A percentile compares a stretch with the other conserved stretches of the same genome.
Conservation (phyloP, 2,329 filamentous ascomycete genomes). For the Cercospora canescens region DNA sequence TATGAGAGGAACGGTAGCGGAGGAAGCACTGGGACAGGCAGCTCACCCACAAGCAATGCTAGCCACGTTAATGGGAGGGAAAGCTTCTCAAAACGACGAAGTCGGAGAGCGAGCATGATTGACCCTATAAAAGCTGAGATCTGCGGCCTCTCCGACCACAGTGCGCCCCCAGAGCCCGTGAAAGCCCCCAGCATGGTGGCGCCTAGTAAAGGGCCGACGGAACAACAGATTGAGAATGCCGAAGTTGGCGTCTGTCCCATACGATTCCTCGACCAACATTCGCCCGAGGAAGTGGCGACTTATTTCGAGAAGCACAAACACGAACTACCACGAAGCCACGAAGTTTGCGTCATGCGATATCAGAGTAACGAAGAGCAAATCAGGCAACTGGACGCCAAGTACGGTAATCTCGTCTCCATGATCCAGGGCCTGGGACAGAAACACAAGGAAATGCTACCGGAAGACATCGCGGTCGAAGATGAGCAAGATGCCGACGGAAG, state of each 20-base stretch:
- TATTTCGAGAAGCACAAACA: slow-evolving; percentile 97
- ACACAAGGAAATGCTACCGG: slow-evolving; percentile 82
- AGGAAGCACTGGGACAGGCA: slow-evolving; percentile 21
- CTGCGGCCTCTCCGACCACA: slow-evolving; percentile 35
- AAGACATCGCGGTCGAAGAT: slow-evolving; percentile 51
- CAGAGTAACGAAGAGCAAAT: slow-evolving; percentile 84
- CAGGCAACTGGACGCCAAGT: slow-evolving; percentile 88
- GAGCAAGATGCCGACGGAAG: slow-evolving; percentile 40
- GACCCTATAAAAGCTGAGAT: slow-evolving; percentile 41
- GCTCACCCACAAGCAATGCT: slow-evolving; percentile 29
- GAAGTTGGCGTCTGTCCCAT: slow-evolving; percentile 77
- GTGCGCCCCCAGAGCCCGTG: slow-evolving; percentile 7
- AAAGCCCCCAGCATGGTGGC: slow-evolving; percentile 13
- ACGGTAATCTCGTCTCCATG: slow-evolving; percentile 90
- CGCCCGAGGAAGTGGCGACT: slow-evolving; percentile 86
- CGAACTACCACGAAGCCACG: slow-evolving; percentile 88
- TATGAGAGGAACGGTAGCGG: slow-evolving; percentile 33
- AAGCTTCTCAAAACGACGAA: slow-evolving; percentile 38
- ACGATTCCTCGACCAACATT: slow-evolving; percentile 87
- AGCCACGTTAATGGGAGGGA: slow-evolving; percentile 44
- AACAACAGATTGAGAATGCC: slow-evolving; percentile 28
- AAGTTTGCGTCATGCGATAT: slow-evolving; percentile 86
- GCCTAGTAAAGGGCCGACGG: slow-evolving; percentile 12
- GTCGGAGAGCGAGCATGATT: slow-evolving; percentile 32
- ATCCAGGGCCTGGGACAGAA: slow-evolving; percentile 85